Percentiles rank a stretch among this genome's conserved stretches.
Evolutionary conservation across 352 stramenopile genomes (phyloP).

Genomic region (Globisporangium nodosum): DNA sequence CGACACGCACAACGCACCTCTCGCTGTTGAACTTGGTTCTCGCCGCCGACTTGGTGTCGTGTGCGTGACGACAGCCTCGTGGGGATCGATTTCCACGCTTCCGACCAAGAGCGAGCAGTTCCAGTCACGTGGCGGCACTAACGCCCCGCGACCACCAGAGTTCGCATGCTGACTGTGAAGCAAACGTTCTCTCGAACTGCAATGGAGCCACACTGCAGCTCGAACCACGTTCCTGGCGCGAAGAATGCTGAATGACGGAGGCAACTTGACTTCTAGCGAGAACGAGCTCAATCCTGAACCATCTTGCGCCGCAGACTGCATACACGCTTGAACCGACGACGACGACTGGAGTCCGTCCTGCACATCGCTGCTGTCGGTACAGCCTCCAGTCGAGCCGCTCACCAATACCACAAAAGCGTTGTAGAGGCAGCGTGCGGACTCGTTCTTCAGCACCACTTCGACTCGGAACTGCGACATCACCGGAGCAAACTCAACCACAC

Average conservation of each 20-base stretch:
- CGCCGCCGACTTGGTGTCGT: not conserved
- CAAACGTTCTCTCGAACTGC: not conserved
- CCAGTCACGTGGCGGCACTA: not conserved
- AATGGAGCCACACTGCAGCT: slow-evolving; percentile 18
- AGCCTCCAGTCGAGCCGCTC: not conserved
- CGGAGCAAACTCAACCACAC: slow-evolving; percentile 30
- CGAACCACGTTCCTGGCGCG: slow-evolving; percentile 1
- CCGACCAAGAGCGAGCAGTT: slow-evolving; percentile 3
- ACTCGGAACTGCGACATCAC: slow-evolving; percentile 24
- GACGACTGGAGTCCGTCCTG: slow-evolving; percentile 1
- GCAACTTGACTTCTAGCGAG: slow-evolving; percentile 1
- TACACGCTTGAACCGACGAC: slow-evolving; percentile 3
- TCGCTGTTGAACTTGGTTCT: not conserved
- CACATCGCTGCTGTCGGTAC: not conserved
- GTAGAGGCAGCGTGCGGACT: slow-evolving; percentile 12
- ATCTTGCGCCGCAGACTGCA: not conserved
- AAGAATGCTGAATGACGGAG: slow-evolving; percentile 5
- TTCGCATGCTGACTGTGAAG: not conserved
- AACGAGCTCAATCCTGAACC: slow-evolving; percentile 4
- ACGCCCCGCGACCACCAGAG: not conserved
- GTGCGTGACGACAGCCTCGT: not conserved
- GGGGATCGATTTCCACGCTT: slow-evolving; percentile 1
- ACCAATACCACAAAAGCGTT: slow-evolving; percentile 24
- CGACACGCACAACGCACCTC: slow-evolving; percentile 1
- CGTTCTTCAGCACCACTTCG: slow-evolving; percentile 26